Base-by-base conservation (phyloP, 169 alveolate species). In the Cryptosporidium ubiquitum region DNA sequence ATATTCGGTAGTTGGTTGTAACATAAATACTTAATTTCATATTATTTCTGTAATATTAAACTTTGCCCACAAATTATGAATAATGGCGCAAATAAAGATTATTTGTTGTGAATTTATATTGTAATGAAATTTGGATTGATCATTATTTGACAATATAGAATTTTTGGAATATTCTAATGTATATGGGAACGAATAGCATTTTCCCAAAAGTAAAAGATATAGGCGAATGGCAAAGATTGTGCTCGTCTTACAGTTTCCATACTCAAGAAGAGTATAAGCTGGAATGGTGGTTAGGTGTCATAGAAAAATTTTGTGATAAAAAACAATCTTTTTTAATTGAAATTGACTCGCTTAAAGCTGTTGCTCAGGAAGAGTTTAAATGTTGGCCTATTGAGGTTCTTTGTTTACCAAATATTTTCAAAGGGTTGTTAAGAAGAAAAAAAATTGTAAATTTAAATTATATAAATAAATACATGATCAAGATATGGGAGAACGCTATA, bases 1-100 rank as follows among this genome's bases (percentile, higher is more conserved):
- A 85, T 95, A 95, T 85, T 89, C 89, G 16, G 89, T 79, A 44
- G 74, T 79, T 64, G 89, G 89, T 18, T 79, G 89, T 26, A 40
- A 44, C 89, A 79, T 79, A n/a, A 39, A 64, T 58, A 35, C 9
- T 10, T 26, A 18, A 26, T 26, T 26, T 60, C 69, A 70, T 31
- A 20, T 47, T 51, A 33, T 18, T 20, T 37, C 47, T 6, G 44
- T 3, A 66, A 16, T 23, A 33, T 55, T 55, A 31, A 26, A 20
- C 66, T 26, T 10, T 12, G 66, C 84, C 84, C 64, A 69, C 58
- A 69, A 23, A 64, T 18, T 44, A 12, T 39, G 9, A 20, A 40
- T 18, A n/a, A 12, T 69, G 84, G 61, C 58, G 64, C 84, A 44
- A 23, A n/a, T n/a, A 16, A 35, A 33, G 18, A 7, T 66, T 66